A percentile compares a stretch with the other conserved stretches of the same genome.
These are phyloP conservation scores for Polysphondylium violaceum DNA, from an alignment of 78 protist species.

Conservation along the genomic window DNA sequence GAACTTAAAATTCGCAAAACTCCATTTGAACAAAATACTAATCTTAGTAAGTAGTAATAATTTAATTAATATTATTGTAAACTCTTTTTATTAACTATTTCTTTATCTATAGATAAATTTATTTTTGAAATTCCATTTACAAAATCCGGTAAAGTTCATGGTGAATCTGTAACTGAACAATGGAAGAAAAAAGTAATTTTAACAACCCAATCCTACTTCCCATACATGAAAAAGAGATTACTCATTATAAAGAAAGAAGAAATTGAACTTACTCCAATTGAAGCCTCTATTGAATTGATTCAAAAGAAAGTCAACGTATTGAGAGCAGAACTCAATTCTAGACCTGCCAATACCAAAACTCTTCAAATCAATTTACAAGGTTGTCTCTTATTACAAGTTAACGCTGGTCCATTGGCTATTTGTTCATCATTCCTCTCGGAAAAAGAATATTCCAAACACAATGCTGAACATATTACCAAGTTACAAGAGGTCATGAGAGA, in stretches of 20 bases:
- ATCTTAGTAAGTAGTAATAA: conserved; percentile 22
- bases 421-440: conserved; percentile 48
- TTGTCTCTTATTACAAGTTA: conserved; percentile 66
- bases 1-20: conserved; percentile 41
- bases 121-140: conserved; percentile 76
- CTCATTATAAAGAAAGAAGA: conserved; percentile 49
- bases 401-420: conserved; percentile 83
- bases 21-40: conserved; percentile 67
- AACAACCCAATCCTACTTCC: conserved; percentile 71
- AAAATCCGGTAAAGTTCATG: conserved; percentile 58
- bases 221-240: conserved; percentile 73
- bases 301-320: conserved; percentile 34
- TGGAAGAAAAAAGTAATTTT: conserved; percentile 72
- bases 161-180: conserved; percentile 49
- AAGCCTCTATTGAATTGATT: conserved; percentile 66
- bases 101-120: conserved; percentile 32
- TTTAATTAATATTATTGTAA: not conserved
- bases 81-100: not conserved
- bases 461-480: conserved; percentile 53
- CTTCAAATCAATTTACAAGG: conserved; percentile 77
- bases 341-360: conserved; percentile 64
- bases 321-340: conserved; percentile 33
- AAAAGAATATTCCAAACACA: conserved; percentile 17
- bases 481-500: conserved; percentile 28
- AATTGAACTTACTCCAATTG: conserved; percentile 78